Conservation (phyloP, 345 rosid genomes). For the Melaleuca quinquenervia region DNA sequence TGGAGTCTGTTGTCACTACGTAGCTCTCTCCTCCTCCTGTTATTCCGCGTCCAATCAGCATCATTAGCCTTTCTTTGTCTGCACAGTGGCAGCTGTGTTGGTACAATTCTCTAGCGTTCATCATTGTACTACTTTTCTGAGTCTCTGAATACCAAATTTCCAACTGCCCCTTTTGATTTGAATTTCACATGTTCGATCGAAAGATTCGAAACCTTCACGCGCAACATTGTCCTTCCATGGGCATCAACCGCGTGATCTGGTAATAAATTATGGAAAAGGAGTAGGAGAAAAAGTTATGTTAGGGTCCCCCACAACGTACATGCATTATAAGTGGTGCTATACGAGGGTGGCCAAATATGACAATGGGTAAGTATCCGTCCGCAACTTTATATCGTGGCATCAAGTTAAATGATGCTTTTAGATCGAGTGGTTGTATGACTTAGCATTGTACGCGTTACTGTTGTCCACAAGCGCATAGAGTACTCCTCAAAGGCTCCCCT, state of each 20-base stretch:
- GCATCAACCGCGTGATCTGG: not conserved
- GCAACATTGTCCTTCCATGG: not conserved
- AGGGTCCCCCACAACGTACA: not conserved
- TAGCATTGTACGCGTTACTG: not conserved
- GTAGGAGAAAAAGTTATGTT: not conserved
- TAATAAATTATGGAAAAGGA: not conserved
- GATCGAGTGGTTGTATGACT: not conserved
- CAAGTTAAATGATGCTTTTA: not conserved
- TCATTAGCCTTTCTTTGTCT: not conserved
- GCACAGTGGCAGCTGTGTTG: not conserved
- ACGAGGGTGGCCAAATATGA: not conserved
- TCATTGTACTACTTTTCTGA: not conserved
- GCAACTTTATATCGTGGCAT: not conserved
- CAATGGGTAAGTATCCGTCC: not conserved
- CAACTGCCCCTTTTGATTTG: not conserved
- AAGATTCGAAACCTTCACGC: not conserved
- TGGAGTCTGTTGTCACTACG: not conserved
- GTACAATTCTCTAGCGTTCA: not conserved
- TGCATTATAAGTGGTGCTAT: not conserved
- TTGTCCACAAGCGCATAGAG: not conserved
- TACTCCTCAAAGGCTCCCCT: not conserved
- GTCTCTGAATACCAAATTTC: not conserved
- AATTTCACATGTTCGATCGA: not conserved
- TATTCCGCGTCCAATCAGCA: not conserved
- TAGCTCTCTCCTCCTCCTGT: not conserved